phyloP scores from a whole-genome alignment of 2,329 filamentous ascomycete species.

The Coleophoma eucalyptorum region DNA sequence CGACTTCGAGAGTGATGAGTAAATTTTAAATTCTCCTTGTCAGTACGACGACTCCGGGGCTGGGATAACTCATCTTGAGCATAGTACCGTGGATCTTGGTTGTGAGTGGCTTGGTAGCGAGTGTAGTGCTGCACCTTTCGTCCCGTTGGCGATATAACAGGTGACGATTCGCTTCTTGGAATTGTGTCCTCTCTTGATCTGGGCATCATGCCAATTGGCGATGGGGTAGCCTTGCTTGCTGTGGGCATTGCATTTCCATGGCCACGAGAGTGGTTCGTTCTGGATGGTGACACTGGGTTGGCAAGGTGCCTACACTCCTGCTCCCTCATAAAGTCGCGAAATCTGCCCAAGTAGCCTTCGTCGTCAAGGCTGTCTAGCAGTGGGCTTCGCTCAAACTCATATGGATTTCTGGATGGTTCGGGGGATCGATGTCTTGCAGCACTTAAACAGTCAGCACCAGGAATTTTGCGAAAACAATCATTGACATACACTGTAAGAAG shows the following conservation, averaged over 20 bases:
- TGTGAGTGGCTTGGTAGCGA: no score
- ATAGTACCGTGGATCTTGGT: neutral
- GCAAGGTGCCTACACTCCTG: constrained; percentile 6
- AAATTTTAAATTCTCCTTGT: neutral
- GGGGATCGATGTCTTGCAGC: neutral
- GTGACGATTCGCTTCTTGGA: constrained; percentile 18
- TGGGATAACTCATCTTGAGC: constrained; percentile 1
- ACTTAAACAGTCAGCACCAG: neutral
- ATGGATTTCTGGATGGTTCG: constrained; percentile 9
- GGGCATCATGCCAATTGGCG: no score
- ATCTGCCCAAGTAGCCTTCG: constrained; percentile 14
- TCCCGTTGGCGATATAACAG: constrained; percentile 1
- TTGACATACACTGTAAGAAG: constrained; percentile 1
- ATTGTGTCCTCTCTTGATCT: constrained; percentile 3
- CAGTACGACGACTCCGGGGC: constrained; percentile 5
- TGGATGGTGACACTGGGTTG: constrained; percentile 6
- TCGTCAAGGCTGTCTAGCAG: constrained; percentile 5
- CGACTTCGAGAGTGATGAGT: no score
- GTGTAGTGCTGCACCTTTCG: no score
- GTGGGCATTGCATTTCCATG: constrained; percentile 9
- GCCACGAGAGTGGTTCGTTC: constrained; percentile 19
- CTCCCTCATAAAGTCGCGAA: constrained; percentile 18
- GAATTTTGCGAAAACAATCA: neutral
- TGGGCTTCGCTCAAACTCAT: constrained; percentile 24
- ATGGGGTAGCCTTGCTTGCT: neutral